Conservation (phyloP, 768 basidiomycete genomes). For the Russula earlei region DNA sequence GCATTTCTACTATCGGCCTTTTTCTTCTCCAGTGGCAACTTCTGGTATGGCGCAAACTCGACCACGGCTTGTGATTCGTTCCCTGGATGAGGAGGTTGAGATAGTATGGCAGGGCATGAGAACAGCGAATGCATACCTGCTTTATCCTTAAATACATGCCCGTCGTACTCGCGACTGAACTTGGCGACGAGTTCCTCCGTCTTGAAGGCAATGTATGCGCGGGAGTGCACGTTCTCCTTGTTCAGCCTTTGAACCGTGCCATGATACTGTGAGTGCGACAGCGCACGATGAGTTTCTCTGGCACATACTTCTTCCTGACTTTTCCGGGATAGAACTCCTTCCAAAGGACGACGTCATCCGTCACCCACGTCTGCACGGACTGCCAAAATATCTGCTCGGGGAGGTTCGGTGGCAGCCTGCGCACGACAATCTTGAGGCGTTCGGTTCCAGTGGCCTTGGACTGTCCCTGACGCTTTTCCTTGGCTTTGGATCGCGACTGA, state of each 20-base stretch:
- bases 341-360: conserved; percentile 62
- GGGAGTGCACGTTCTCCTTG: conserved; percentile 77
- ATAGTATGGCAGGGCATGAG: not conserved
- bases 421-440: conserved; percentile 78
- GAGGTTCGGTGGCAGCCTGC: conserved; percentile 82
- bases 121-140: conserved; percentile 45
- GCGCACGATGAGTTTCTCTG: not conserved
- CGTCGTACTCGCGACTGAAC: conserved; percentile 83
- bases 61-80: conserved; percentile 83
- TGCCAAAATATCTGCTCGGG: conserved; percentile 94
- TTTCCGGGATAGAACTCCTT: conserved; percentile 61
- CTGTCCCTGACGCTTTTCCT: conserved; percentile 24
- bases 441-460: conserved; percentile 32
- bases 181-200: conserved; percentile 55
- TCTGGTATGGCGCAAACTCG: conserved; percentile 91
- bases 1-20: conserved; percentile 75
- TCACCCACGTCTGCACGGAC: conserved; percentile 77
- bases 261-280: not conserved
- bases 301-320: conserved; percentile 52
- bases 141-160: conserved; percentile 87
- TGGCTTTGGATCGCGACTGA: conserved; percentile 26
- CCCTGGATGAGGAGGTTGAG: conserved; percentile 37
- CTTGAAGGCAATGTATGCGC: conserved; percentile 90
- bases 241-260: conserved; percentile 40
- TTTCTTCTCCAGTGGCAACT: conserved; percentile 62